Base-by-base conservation (phyloP, 2,329 filamentous ascomycete genomes). In the Aureobasidium namibiae region DNA sequence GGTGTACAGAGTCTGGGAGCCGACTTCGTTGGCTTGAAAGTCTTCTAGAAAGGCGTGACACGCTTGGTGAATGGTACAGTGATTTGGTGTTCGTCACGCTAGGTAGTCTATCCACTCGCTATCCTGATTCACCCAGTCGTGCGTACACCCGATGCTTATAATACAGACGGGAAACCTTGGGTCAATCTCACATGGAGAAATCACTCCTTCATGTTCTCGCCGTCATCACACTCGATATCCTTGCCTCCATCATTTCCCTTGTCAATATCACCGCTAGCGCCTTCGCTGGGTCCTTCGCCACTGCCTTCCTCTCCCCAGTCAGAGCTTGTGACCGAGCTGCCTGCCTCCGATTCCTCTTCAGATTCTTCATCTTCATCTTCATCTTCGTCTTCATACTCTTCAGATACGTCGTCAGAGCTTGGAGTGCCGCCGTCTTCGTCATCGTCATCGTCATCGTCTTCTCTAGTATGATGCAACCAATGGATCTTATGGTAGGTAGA, bases 11-110 rank as follows among this genome's bases (percentile, higher is more conserved):
- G 63, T 0, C 72, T 68, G 63, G 76, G 73, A 1, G 74, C 76
- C 3, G 76, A 78, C 59, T 58, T 78, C 44, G 76, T 78, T 16
- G 76, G 76, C 0, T 71, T 78, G 44, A 72, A 76, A 61, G 59
- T 73, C 16, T 36, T 60, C 7, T 63, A n/a, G 13, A 34, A 3
- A 8, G 33, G 33, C 6, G 13, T 3, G 33, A 14, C 6, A 34
- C 5, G 33, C 13, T 34, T 34, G 33, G 13, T 34, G 11, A 10
- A 34, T 10, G 13, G 33, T 34, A 34, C 33, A 34, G 33, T 34
- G 33, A 34, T 34, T 14, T 3, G 23, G 38, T 21, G 10, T 41
- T n/a, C 21, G n/a, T 14, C 7, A 14, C n/a, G n/a, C 38, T 41
- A 23, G 7, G 18, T 41, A 10, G 14, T 42, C 39, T 14, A 14